Conservation (phyloP, 1,284 basidiomycete genomes). For the Melampsora larici-populina region DNA sequence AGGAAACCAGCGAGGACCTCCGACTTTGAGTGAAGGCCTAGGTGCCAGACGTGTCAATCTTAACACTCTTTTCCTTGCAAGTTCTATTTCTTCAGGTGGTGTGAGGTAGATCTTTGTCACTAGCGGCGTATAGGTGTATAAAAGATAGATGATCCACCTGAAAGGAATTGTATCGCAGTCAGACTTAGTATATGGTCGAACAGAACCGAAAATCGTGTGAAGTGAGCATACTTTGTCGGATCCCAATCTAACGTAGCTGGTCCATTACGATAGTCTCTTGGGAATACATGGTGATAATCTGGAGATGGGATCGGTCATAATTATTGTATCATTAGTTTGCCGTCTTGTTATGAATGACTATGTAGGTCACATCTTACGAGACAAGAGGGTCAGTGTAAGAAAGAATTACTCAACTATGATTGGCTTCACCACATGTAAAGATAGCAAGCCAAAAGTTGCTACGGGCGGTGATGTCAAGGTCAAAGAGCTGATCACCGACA, state of each 20-base stretch:
- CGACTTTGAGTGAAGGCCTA: too few relatives aligned
- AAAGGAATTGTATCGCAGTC: slow-evolving; percentile 48
- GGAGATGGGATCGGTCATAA: slow-evolving; percentile 2
- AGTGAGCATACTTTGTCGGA: slow-evolving; percentile 61
- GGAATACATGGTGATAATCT: slow-evolving; percentile 66
- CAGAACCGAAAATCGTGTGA: background rate
- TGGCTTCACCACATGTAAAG: slow-evolving; percentile 71
- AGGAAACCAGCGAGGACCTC: background rate
- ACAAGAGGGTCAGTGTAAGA: background rate
- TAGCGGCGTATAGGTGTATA: slow-evolving; percentile 62
- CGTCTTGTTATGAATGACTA: background rate
- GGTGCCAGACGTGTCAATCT: background rate
- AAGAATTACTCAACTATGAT: slow-evolving; percentile 67
- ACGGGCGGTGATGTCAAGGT: slow-evolving; percentile 71
- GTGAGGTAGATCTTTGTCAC: slow-evolving; percentile 60
- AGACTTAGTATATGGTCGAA: background rate
- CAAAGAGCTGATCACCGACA: slow-evolving; percentile 72
- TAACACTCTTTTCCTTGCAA: slow-evolving; percentile 19
- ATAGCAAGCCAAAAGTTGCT: slow-evolving; percentile 70
- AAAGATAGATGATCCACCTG: slow-evolving; percentile 63
- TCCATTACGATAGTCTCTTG: slow-evolving; percentile 64
- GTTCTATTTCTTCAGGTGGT: slow-evolving; percentile 61
- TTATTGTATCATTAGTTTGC: slow-evolving; percentile 32
- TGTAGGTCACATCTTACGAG: background rate
- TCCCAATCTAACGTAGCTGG: slow-evolving; percentile 67